These are phyloP conservation scores for Penicillium brevicompactum DNA, from an alignment of 2,329 filamentous ascomycete species.

Conservation along the genomic window DNA sequence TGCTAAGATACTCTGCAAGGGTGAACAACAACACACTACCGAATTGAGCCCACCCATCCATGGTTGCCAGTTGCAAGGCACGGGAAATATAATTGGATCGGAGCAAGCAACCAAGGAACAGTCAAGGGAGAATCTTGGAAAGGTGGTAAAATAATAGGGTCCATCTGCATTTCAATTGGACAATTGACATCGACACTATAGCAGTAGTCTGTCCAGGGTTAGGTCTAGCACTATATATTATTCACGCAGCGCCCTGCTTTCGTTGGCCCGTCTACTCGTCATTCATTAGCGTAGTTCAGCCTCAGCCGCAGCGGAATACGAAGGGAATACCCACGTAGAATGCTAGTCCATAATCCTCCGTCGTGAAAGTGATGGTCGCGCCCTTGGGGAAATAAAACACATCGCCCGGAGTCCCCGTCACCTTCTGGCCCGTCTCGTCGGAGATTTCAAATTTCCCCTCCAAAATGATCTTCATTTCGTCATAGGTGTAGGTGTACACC, in stretches of 20 bases:
- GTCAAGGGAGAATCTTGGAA: background rate
- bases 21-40: constrained; percentile 24
- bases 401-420: constrained; percentile 63
- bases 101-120: constrained; percentile 1
- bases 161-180: background rate
- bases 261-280: constrained; percentile 33
- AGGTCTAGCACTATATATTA: background rate
- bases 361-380: constrained; percentile 66
- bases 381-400: constrained; percentile 71
- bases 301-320: background rate
- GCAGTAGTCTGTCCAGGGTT: background rate
- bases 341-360: constrained; percentile 61
- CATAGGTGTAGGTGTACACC: constrained; percentile 69
- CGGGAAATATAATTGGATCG: constrained; percentile 11
- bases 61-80: constrained; percentile 13
- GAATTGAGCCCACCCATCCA: constrained; percentile 21
- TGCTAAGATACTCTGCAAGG: background rate
- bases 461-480: constrained; percentile 74
- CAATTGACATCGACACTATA: background rate
- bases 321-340: constrained; percentile 52
- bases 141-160: background rate
- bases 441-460: constrained; percentile 67
- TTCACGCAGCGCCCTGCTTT: constrained; percentile 29
- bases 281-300: constrained; percentile 7
- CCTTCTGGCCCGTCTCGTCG: constrained; percentile 63